A percentile compares a stretch with the other conserved stretches of the same genome.
phyloP scores from a whole-genome alignment of 352 stramenopile species.

The Hyaloperonospora arabidopsidis region DNA sequence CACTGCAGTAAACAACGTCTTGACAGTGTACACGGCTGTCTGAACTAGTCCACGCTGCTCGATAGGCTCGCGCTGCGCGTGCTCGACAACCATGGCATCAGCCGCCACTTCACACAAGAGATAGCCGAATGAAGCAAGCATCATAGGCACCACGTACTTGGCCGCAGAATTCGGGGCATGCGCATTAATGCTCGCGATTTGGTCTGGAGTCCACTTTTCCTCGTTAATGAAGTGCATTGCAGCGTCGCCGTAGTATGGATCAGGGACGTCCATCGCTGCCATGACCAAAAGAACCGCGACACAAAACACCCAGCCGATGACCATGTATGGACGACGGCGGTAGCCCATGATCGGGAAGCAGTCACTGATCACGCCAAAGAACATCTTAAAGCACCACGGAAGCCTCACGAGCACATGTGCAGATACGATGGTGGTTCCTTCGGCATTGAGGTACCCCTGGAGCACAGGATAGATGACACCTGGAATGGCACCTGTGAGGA shows the following conservation, averaged over 20 bases:
- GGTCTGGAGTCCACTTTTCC: conserved; percentile 28
- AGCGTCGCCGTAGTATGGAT: conserved; percentile 37
- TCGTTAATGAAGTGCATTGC: conserved; percentile 27
- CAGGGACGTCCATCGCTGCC: conserved; percentile 25
- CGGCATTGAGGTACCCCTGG: conserved; percentile 43
- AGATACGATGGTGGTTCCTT: conserved; percentile 36
- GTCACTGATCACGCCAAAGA: conserved; percentile 46
- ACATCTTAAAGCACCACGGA: conserved; percentile 47
- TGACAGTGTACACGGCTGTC: conserved; percentile 39
- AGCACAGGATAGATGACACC: conserved; percentile 46
- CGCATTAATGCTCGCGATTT: conserved; percentile 31
- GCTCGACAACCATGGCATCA: conserved; percentile 54
- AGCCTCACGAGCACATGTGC: conserved; percentile 39
- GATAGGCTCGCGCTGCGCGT: conserved; percentile 41
- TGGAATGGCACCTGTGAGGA: conserved; percentile 33
- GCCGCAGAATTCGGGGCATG: conserved; percentile 23
- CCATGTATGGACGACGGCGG: conserved; percentile 46
- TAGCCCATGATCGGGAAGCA: conserved; percentile 46
- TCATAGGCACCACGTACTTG: conserved; percentile 48
- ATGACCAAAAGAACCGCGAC: conserved; percentile 36
- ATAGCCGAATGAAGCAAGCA: conserved; percentile 50
- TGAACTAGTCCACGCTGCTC: conserved; percentile 38
- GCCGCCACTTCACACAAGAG: conserved; percentile 43
- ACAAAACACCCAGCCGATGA: conserved; percentile 41
- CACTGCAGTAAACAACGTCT: conserved; percentile 34